Conservation (phyloP, 2,329 filamentous ascomycete species). For the Arthrobotrys pseudoclavata region DNA sequence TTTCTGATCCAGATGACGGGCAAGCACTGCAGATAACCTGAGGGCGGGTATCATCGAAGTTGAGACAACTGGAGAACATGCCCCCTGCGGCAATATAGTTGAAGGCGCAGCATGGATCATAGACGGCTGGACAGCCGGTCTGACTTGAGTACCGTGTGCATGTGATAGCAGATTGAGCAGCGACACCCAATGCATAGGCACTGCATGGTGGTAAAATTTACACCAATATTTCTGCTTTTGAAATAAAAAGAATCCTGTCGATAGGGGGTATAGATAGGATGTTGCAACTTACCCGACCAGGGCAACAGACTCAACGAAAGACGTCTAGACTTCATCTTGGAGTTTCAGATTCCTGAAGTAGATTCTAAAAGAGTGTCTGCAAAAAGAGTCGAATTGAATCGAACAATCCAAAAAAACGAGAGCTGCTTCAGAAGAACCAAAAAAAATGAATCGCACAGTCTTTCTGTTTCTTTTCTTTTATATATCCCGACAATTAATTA, state of each 20-base stretch:
- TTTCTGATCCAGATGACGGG: background rate
- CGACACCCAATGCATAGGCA: slow-evolving; percentile 7
- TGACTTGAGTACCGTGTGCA: slow-evolving; percentile 20
- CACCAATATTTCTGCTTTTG: background rate
- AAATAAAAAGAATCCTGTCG: background rate
- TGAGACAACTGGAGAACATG: slow-evolving; percentile 23
- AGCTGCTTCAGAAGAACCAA: too few species aligned
- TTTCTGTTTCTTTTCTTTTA: too few species aligned
- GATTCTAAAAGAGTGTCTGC: background rate
- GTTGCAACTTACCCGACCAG: slow-evolving; percentile 21
- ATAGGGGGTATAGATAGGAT: background rate
- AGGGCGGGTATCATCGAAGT: slow-evolving; percentile 35
- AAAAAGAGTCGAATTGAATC: background rate
- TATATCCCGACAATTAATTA: background rate
- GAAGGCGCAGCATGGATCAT: slow-evolving; percentile 41
- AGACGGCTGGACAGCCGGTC: slow-evolving; percentile 35
- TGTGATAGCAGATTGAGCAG: slow-evolving; percentile 15
- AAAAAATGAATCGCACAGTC: too few species aligned
- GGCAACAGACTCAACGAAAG: slow-evolving; percentile 5
- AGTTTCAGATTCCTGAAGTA: background rate
- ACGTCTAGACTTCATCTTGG: slow-evolving; percentile 40
- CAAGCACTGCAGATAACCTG: slow-evolving; percentile 41
- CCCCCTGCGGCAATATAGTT: slow-evolving; percentile 37
- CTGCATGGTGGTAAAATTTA: background rate
- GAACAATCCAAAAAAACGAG: background rate